Base-by-base conservation (phyloP, 345 rosid species). In the Citrus cavaleriei region DNA sequence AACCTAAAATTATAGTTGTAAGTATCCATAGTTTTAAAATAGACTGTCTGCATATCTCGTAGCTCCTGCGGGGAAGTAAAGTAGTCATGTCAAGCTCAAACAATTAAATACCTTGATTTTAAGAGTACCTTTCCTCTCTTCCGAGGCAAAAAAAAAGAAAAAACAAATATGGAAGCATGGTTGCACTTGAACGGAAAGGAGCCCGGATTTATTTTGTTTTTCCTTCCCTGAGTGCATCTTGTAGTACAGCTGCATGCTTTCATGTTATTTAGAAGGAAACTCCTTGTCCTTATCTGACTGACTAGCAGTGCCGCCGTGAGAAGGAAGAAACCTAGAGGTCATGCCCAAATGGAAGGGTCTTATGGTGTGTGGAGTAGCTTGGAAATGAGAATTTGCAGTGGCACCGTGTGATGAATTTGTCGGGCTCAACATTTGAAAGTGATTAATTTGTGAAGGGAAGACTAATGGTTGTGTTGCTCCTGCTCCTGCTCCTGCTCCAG, bases 351-450 rank as follows among this genome's bases (percentile, higher is more conserved):
- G 82, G 62, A 84, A 73, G 61, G 84, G 84, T 34, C 85, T 81
- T 32, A 68, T 18, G 6, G 81, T 57, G 51, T 74, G 81, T 60
- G 79, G 62, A 49, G 35, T 73, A 57, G 35, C 70, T 62, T 82
- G 68, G n/a, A 77, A 8, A 61, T 61, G 59, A 24, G 78, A 60
- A 46, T 68, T 80, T 35, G 82, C 49, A 24, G 70, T 74, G 34
- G 49, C 54, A 73, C 70, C 83, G 81, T 88, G 88, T 40, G 86
- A 66, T 40, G 86, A 66, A 63, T 58, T 81, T 25, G 51, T 13
- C 51, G 91, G 77, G 68, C 78, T 76, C 81, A 85, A 81, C 89
- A 87, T 82, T 49, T 89, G 93, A 72, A 86, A 86, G 21, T 86
- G 92, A 72, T 78, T 90, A 65, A 87, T 79, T 73, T 87, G 86